A percentile compares a stretch with the other conserved stretches of the same genome.
These are phyloP conservation scores for Sclerotinia subarctica DNA, from an alignment of 2,329 filamentous ascomycete species.

Conservation along the genomic window DNA sequence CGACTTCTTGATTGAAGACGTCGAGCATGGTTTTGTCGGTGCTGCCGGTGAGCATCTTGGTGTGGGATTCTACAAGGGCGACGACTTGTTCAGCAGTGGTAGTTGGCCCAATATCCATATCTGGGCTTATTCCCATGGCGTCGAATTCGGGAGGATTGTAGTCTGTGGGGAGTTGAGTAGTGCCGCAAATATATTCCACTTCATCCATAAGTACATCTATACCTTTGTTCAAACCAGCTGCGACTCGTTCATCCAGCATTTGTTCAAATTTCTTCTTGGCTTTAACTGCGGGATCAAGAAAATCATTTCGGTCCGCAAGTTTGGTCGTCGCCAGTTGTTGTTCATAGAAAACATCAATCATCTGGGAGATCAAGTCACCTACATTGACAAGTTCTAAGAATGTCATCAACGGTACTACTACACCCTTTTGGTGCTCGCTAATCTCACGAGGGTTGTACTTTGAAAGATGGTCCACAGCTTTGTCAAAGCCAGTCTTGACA, in stretches of 20 bases:
- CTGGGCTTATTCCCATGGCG: slow-evolving; percentile 33
- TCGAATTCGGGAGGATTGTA: slow-evolving; percentile 66
- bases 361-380: slow-evolving; percentile 94
- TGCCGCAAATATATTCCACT: slow-evolving; percentile 91
- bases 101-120: slow-evolving; percentile 68
- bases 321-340: slow-evolving; percentile 83
- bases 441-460: slow-evolving; percentile 87
- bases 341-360: slow-evolving; percentile 98
- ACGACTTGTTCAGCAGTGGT: slow-evolving; percentile 76
- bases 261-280: slow-evolving; percentile 99
- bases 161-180: slow-evolving; percentile 79
- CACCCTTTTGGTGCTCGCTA: slow-evolving; percentile 65
- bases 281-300: slow-evolving; percentile 83
- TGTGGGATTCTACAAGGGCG: slow-evolving; percentile 82
- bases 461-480: slow-evolving; percentile 85
- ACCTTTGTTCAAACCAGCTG: slow-evolving; percentile 92
- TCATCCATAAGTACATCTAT: slow-evolving; percentile 99
- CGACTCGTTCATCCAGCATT: slow-evolving; percentile 95
- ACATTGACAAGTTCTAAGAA: slow-evolving; percentile 98
- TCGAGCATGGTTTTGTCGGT: slow-evolving; percentile 98
- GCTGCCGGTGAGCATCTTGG: slow-evolving; percentile 86
- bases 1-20: slow-evolving; percentile 97
- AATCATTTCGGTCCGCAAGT: slow-evolving; percentile 89
- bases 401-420: slow-evolving; percentile 88
- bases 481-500: slow-evolving; percentile 89